phyloP scores from a whole-genome alignment of 169 alveolate species.

The Cryptosporidium parvum region DNA sequence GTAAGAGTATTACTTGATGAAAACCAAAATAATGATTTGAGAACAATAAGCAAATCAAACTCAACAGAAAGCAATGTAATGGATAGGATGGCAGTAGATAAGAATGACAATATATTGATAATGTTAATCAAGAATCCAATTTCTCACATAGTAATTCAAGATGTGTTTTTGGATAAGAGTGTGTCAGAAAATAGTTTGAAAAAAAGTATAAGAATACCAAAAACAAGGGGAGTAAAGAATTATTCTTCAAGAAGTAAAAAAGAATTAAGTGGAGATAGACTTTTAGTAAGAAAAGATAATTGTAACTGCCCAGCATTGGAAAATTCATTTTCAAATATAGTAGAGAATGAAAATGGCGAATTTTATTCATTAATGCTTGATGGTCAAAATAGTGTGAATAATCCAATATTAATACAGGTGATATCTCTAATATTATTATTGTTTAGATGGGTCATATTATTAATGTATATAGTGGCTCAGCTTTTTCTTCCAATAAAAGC shows the following conservation, averaged over 20 bases:
- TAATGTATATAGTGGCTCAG: conserved; percentile 7
- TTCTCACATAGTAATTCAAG: background rate
- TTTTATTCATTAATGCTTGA: conserved; percentile 17
- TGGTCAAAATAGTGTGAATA: conserved; percentile 26
- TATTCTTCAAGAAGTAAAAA: background rate
- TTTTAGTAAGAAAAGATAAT: conserved; percentile 23
- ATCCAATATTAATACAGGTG: conserved; percentile 22
- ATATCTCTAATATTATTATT: conserved; percentile 29
- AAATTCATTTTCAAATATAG: background rate
- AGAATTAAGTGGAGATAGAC: background rate
- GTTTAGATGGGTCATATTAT: conserved; percentile 21
- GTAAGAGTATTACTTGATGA: conserved; percentile 13
- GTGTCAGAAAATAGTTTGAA: background rate
- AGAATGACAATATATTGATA: background rate
- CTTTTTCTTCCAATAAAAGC: conserved; percentile 26
- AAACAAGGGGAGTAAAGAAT: background rate
- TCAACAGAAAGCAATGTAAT: background rate
- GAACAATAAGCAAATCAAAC: background rate
- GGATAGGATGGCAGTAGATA: background rate
- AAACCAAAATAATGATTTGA: background rate
- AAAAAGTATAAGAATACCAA: background rate
- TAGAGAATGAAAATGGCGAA: background rate
- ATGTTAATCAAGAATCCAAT: conserved; percentile 14
- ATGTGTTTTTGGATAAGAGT: background rate
- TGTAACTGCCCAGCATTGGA: conserved; percentile 27